phyloP scores from a whole-genome alignment of 176 grass and related monocot species.

The Oryza officinalis region DNA sequence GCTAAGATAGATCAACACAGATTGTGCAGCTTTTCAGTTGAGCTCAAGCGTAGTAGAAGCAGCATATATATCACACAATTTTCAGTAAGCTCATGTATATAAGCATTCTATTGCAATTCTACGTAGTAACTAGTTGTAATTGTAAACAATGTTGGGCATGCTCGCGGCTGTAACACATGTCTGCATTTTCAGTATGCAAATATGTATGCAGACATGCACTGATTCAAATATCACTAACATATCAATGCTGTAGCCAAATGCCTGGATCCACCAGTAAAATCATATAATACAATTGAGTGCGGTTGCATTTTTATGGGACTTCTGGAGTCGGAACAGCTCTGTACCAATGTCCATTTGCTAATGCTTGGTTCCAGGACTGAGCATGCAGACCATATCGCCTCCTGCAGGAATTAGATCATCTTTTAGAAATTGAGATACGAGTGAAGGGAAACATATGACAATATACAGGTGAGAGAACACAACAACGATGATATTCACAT shows the following conservation, averaged over 20 bases:
- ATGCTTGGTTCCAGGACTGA: not conserved
- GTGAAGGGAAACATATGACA: not conserved
- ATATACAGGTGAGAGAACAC: not conserved
- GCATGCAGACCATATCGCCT: not conserved
- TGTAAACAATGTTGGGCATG: not conserved
- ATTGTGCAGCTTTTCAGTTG: not conserved
- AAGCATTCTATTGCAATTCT: not conserved
- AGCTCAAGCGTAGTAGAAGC: not conserved
- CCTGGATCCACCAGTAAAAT: not conserved
- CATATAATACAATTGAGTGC: not conserved
- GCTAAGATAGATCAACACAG: not conserved
- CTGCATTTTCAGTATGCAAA: not conserved
- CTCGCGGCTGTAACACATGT: not conserved
- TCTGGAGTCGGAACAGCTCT: not conserved
- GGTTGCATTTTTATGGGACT: not conserved
- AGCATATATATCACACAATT: not conserved
- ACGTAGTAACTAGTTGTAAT: not conserved
- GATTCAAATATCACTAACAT: not conserved
- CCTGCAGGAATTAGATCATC: conserved; percentile 17
- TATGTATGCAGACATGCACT: not conserved
- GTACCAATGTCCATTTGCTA: not conserved
- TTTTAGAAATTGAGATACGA: not conserved
- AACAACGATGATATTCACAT: not conserved
- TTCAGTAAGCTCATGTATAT: not conserved
- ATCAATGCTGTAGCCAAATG: not conserved